Evolutionary conservation across 768 basidiomycete genomes (phyloP), one percentile per base, ranked within the genome.

Genomic region (Candolleomyces efflorescens): DNA sequence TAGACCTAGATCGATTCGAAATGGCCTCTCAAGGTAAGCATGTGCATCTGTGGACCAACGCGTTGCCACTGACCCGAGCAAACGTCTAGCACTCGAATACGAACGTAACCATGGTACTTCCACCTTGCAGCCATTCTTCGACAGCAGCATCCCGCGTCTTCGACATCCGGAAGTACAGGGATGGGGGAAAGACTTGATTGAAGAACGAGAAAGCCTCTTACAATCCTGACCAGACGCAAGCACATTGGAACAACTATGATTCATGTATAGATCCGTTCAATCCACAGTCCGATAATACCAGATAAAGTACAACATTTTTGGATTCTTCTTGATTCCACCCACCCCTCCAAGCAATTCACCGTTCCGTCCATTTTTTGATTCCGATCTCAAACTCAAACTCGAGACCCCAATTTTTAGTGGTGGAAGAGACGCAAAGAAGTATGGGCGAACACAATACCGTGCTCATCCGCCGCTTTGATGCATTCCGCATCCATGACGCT

Each of bases 401-500:
- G 44, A 47, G 20, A 46, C 44, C 24, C 46, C 38, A 20, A 12
- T 49, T 44, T 61, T 70, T 77, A 94, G 69, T 93, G 92, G 65
- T 96, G 93, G 86, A 98, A 97, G 62, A 98, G 75, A 63, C 95
- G 79, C 65, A 97, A 69, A 47, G 83, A 79, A 3, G 94, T 97
- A 70, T 97, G 94, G 48, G 86, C 87, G 73, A 97, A 98, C 59
- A 95, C 90, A 45, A 98, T 91, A 39, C 76, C 82, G 65, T 91
- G 87, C 75, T 98, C 97, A 72, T 99, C 88, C 11, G 96, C 96
- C 2, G 94, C 92, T 75, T 92, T 94, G 77, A 99, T 87, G 67
- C 97, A 96, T 71, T 95, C 96, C 46, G 73, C 85, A 67, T 99
- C 97, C 96, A 98, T 98, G 59, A 99, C 94, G 64, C 92, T 94